Base-by-base conservation (phyloP, 2,329 filamentous ascomycete species). In the Exophiala spinifera region DNA sequence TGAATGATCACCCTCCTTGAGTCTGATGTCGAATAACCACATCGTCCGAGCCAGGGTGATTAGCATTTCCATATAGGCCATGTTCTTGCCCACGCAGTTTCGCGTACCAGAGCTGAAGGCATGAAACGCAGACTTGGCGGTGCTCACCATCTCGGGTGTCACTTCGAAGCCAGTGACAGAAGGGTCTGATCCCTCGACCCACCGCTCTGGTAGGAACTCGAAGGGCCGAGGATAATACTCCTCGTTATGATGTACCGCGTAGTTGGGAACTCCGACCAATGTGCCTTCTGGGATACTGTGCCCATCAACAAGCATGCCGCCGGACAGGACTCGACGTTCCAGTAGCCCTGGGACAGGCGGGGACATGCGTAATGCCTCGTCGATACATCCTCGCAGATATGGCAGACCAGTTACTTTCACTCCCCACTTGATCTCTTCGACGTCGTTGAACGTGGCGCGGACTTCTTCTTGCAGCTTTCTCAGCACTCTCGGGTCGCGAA, bases 331-430 rank as follows among this genome's bases (percentile, higher is more conserved):
- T 50, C 68, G 64, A 5, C 70, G 66, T 34, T 60, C 63, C n/a
- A 71, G 60, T 1, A 59, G 53, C 17, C 61, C 61, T 4, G 60
- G 55, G 1, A 64, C 64, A 14, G 66, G 63, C 17, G 70, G 70
- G 4, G 65, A 64, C 52, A 72, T 61, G 14, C 70, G 66, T 40
- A 72, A 55, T 4, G 64, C 59, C 59, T 72, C 70, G 61, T 68
- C 72, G 21, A 79, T 67, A 43, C 71, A 74, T 3, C 75, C 76
- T 13, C 67, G 65, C 1, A 79, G 69, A 55, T 74, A 79, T 0
- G 49, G 43, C 23, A 72, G 72, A 1, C 55, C 53, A 28, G 64
- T 69, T 0, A 77, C 61, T 5, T 59, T 60, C 19, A 68, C 49
- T 13, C 69, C 67, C 42, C 64, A 52, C 42, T 60, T 61, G 37